These are phyloP conservation scores for Boletus smithii DNA, from an alignment of 1,284 basidiomycete genomes.

Conservation along the genomic window DNA sequence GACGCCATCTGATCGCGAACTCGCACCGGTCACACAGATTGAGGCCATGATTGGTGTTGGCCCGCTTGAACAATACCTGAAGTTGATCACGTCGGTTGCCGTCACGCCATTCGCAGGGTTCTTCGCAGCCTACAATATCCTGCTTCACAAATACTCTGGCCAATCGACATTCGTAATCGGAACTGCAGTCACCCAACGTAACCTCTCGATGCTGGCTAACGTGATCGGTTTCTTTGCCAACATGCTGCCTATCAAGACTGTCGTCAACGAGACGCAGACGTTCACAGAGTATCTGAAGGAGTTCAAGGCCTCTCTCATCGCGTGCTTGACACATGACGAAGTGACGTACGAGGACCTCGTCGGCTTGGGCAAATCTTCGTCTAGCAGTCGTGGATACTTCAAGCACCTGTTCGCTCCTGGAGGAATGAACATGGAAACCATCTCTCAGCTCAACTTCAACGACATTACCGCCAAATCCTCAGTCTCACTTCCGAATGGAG, in stretches of 20 bases:
- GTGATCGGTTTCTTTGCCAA: conserved; percentile 31
- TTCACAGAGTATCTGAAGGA: conserved; percentile 22
- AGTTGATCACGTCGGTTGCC: conserved; percentile 12
- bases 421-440: conserved; percentile 27
- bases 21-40: conserved; percentile 28
- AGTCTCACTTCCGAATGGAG: conserved; percentile 26
- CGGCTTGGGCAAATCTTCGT: conserved; percentile 21
- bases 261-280: conserved; percentile 18
- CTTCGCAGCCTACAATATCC: conserved; percentile 29
- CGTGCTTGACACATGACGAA: conserved; percentile 23
- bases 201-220: conserved; percentile 20
- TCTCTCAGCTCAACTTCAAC: conserved; percentile 20
- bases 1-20: conserved; percentile 25
- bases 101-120: conserved; percentile 27
- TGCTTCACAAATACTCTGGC: conserved; percentile 30
- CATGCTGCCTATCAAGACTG: conserved; percentile 30
- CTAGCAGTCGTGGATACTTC: conserved; percentile 31
- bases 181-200: conserved; percentile 29
- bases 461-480: conserved; percentile 19
- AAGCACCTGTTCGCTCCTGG: conserved; percentile 31
- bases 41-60: conserved; percentile 24
- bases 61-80: conserved; percentile 21
- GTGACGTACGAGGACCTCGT: conserved; percentile 33
- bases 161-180: conserved; percentile 24
- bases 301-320: conserved; percentile 21